Evolutionary conservation across 2,329 filamentous ascomycete species (phyloP).

Genomic region (Fusarium aywerte): DNA sequence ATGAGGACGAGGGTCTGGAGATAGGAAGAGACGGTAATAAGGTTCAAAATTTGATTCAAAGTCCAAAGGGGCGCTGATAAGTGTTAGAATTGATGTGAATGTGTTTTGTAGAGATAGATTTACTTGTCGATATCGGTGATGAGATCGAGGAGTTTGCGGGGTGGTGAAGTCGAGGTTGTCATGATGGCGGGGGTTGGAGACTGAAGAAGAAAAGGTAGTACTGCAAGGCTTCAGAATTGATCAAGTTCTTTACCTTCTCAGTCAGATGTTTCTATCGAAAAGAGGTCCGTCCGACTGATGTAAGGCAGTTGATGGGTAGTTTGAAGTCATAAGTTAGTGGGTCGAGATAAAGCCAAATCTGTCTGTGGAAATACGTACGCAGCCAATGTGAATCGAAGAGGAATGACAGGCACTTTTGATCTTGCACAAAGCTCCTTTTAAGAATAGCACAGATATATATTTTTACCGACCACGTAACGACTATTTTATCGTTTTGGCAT

Average conservation of each 20-base stretch:
- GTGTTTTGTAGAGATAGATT: slow-evolving; percentile 24
- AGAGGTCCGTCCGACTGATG: not conserved
- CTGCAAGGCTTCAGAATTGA: too few relatives aligned
- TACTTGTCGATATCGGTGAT: slow-evolving; percentile 58
- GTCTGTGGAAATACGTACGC: slow-evolving; percentile 22
- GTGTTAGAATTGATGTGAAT: not conserved
- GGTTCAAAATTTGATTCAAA: slow-evolving; percentile 52
- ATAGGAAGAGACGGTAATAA: slow-evolving; percentile 60
- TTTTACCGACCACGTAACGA: not conserved
- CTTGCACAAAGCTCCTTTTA: not conserved
- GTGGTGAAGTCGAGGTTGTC: slow-evolving; percentile 11
- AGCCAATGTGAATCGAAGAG: slow-evolving; percentile 9
- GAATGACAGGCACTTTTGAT: not conserved
- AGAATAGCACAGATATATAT: not conserved
- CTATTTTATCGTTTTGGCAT: not conserved
- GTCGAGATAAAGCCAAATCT: not conserved
- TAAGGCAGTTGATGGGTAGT: not conserved
- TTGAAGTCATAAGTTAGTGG: not conserved
- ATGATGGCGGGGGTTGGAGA: slow-evolving; percentile 15
- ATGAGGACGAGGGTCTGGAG: slow-evolving; percentile 58
- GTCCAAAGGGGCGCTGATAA: slow-evolving; percentile 59
- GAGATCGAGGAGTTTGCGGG: slow-evolving; percentile 51
- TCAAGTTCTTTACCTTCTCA: not conserved
- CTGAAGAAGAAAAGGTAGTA: not conserved
- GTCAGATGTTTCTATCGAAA: too few relatives aligned